Conservation (phyloP, 2,329 filamentous ascomycete genomes). For the Talaromyces sp. region DNA sequence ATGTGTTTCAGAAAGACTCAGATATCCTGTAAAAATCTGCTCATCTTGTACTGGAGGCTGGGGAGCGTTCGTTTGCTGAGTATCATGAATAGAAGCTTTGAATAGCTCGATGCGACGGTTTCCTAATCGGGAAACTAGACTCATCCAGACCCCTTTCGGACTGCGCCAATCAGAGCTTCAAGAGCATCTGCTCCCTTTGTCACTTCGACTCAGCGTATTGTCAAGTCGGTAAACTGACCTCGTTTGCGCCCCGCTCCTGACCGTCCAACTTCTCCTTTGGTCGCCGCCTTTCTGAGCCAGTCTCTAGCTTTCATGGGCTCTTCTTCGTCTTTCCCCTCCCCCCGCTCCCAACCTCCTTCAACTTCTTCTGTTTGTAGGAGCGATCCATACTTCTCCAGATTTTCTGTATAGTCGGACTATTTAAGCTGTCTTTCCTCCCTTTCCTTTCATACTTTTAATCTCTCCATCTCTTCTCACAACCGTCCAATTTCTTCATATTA, state of each 20-base stretch:
- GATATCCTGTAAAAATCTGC: neutral
- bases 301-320: neutral
- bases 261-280: neutral
- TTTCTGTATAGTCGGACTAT: neutral
- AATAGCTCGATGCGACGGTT: neutral
- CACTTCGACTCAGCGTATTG: neutral
- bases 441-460: neutral
- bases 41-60: neutral
- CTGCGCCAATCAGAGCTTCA: conserved; percentile 2
- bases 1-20: neutral
- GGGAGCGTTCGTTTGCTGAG: neutral
- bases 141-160: conserved; percentile 2
- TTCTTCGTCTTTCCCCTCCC: neutral
- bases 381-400: neutral
- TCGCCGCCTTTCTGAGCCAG: neutral
- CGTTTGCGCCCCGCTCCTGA: neutral
- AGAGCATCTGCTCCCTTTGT: neutral
- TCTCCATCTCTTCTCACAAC: conserved; percentile 4
- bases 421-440: neutral
- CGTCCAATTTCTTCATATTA: conserved; percentile 3
- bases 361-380: neutral
- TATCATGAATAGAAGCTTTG: neutral
- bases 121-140: conserved; percentile 5
- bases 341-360: neutral
- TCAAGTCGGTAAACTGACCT: neutral